Evolutionary conservation across 257 asterid genomes (phyloP).

Genomic region (Scutellaria baicalensis): DNA sequence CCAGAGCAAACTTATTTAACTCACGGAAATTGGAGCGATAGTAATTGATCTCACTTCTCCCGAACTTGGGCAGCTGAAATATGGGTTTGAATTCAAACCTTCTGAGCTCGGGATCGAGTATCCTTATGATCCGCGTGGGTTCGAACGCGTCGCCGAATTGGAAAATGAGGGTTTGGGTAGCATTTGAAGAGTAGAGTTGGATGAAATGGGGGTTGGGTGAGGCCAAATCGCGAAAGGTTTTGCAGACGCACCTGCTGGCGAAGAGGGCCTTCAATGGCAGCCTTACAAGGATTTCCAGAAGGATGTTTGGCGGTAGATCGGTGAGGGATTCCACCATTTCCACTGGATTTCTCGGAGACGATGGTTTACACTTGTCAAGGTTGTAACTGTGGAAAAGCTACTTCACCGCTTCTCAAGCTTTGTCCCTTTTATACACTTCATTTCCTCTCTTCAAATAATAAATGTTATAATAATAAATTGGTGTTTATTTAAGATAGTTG

Average conservation of each 20-base stretch:
- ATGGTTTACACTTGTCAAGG: neutral
- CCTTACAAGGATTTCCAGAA: constrained; percentile 7
- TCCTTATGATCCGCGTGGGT: neutral
- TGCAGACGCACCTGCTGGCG: constrained; percentile 18
- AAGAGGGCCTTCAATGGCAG: constrained; percentile 12
- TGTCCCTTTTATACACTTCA: no score
- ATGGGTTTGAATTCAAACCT: neutral
- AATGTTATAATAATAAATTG: no score
- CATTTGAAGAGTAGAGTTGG: neutral
- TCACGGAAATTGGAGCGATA: neutral
- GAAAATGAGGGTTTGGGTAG: constrained; percentile 2
- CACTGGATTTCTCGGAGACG: neutral
- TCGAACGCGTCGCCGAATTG: neutral
- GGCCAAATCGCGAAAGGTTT: neutral
- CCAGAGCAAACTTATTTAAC: neutral
- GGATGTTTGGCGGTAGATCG: neutral
- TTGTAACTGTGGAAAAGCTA: no score
- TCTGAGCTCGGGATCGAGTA: constrained; percentile 7
- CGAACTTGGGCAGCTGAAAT: neutral
- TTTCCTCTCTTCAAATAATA: no score
- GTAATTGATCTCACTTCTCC: neutral
- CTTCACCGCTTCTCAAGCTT: no score
- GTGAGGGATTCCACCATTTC: neutral
- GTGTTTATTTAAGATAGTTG: no score
- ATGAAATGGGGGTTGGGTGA: constrained; percentile 1